Conservation (phyloP, 495 filamentous ascomycete species). For the Talaromyces liani region DNA sequence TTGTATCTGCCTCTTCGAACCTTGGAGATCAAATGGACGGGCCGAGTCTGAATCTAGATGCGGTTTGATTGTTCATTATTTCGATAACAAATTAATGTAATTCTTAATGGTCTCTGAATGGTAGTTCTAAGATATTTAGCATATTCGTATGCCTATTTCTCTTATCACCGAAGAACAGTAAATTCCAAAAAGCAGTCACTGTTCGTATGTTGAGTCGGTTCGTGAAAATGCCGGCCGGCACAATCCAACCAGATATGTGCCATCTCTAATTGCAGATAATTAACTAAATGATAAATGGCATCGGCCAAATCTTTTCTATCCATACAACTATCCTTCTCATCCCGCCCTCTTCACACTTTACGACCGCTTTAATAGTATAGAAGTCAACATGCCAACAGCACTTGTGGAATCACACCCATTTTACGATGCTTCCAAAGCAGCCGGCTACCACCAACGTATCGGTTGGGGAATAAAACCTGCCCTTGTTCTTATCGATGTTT, state of each 20-base stretch:
- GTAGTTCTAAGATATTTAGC: not conserved
- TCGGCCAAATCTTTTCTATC: not conserved
- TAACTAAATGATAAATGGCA: too few species aligned
- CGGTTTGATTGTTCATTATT: not conserved
- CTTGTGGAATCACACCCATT: slow-evolving; percentile 1
- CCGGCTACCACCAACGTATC: not conserved
- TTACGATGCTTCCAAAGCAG: not conserved
- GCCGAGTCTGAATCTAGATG: not conserved
- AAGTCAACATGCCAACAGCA: not conserved
- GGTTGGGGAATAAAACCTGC: not conserved
- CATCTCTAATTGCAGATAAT: not conserved
- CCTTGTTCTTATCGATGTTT: not conserved
- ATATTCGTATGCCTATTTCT: not conserved
- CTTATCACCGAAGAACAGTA: not conserved
- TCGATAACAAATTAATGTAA: not conserved
- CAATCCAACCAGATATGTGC: not conserved
- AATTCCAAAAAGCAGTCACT: not conserved
- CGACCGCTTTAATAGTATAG: not conserved
- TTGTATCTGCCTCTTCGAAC: slow-evolving; percentile 25
- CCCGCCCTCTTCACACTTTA: not conserved
- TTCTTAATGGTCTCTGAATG: not conserved
- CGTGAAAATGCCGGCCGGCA: not conserved
- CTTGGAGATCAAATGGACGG: slow-evolving; percentile 1
- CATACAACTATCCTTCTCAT: too few species aligned
- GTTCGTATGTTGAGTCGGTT: not conserved